phyloP scores from a whole-genome alignment of 306 rosid genomes.

The Acacia crassicarpa region DNA sequence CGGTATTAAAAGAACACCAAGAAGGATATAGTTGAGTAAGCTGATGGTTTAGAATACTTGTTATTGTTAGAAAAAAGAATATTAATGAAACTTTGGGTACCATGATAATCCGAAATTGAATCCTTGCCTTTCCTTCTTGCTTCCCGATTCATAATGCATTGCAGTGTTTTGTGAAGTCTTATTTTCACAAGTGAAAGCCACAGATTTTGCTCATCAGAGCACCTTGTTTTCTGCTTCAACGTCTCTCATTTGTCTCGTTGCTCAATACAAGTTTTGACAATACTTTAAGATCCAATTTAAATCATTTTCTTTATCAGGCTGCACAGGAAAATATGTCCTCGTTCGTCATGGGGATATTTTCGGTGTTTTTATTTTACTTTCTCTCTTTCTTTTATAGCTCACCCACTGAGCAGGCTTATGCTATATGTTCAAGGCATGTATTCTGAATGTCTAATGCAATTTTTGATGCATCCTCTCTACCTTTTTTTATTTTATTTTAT shows the following conservation, averaged over 20 bases:
- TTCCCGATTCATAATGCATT: constrained; percentile 14
- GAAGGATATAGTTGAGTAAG: neutral
- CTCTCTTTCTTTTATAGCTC: constrained; percentile 2
- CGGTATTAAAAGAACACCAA: neutral
- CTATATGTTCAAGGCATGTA: neutral
- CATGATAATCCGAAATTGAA: constrained; percentile 8
- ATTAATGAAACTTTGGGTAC: neutral
- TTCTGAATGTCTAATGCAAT: neutral
- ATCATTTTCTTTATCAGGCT: constrained; percentile 1
- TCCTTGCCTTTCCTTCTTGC: constrained; percentile 23
- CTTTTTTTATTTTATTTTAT: too few relatives aligned
- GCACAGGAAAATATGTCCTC: neutral
- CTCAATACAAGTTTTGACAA: constrained; percentile 3
- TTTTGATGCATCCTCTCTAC: neutral
- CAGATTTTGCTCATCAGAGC: constrained; percentile 16
- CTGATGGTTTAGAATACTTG: neutral
- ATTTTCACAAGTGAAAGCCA: neutral
- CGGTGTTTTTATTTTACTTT: neutral
- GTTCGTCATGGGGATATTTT: constrained; percentile 18
- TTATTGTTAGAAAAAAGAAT: neutral
- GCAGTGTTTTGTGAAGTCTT: constrained; percentile 7
- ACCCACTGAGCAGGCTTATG: neutral
- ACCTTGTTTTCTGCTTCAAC: constrained; percentile 10
- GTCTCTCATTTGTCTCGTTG: neutral
- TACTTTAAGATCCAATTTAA: neutral